Evolutionary conservation across 78 protist species (phyloP).

Genomic region (Monocercomonoides exilis): DNA sequence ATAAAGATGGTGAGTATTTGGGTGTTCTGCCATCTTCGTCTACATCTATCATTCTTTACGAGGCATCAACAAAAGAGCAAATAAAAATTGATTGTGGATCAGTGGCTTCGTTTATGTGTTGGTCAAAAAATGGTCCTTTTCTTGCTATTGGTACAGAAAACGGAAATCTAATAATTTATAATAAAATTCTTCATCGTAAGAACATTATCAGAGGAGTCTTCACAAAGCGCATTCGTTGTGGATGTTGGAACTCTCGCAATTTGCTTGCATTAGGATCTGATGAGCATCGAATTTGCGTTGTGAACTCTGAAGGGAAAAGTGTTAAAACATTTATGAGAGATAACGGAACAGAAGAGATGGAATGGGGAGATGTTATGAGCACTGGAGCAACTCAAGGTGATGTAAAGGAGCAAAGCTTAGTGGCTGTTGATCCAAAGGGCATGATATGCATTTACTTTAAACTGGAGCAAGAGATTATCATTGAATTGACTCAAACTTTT

Average conservation of each 20-base stretch:
- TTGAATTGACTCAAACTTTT: not conserved
- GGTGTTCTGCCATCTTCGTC: not conserved
- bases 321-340: not conserved
- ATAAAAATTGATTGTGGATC: not conserved
- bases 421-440: too few relatives aligned
- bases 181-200: conserved; percentile 38
- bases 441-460: too few relatives aligned
- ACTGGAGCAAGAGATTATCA: not conserved
- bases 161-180: conserved; percentile 34
- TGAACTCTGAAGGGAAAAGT: not conserved
- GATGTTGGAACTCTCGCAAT: conserved; percentile 44
- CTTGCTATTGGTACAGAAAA: conserved; percentile 16
- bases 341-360: not conserved
- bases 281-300: not conserved
- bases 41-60: not conserved
- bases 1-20: conserved; percentile 12
- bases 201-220: conserved; percentile 42
- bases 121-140: not conserved
- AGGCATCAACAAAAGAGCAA: not conserved
- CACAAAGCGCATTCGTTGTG: conserved; percentile 46
- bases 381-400: too few relatives aligned
- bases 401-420: too few relatives aligned
- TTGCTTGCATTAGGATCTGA: conserved; percentile 48
- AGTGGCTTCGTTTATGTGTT: not conserved
- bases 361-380: too few relatives aligned